phyloP scores from a whole-genome alignment of 495 filamentous ascomycete genomes.

The Trichoderma virens region DNA sequence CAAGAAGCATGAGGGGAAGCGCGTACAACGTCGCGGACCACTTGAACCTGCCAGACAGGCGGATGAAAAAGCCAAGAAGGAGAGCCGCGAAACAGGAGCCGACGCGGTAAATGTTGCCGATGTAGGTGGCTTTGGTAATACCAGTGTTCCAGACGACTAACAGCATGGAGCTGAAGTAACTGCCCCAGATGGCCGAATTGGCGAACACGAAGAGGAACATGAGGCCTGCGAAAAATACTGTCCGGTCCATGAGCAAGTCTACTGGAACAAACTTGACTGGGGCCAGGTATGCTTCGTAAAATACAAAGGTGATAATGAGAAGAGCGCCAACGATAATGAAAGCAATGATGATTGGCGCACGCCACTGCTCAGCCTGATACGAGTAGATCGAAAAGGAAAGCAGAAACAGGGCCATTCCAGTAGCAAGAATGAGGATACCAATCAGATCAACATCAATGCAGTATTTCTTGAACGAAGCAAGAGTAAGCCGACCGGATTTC shows the following conservation, averaged over 20 bases:
- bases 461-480: slow-evolving; percentile 46
- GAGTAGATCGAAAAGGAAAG: slow-evolving; percentile 52
- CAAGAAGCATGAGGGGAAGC: slow-evolving; percentile 50
- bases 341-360: slow-evolving; percentile 45
- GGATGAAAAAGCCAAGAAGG: slow-evolving; percentile 38
- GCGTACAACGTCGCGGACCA: slow-evolving; percentile 34
- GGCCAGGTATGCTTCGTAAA: slow-evolving; percentile 49
- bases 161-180: slow-evolving; percentile 52
- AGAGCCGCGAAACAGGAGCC: slow-evolving; percentile 38
- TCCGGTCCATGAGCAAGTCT: slow-evolving; percentile 49
- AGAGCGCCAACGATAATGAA: slow-evolving; percentile 48
- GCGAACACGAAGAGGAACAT: slow-evolving; percentile 47
- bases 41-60: slow-evolving; percentile 42
- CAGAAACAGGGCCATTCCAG: slow-evolving; percentile 52
- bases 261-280: slow-evolving; percentile 51
- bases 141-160: slow-evolving; percentile 51
- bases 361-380: slow-evolving; percentile 41
- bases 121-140: slow-evolving; percentile 42
- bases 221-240: slow-evolving; percentile 50
- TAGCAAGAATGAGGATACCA: slow-evolving; percentile 46
- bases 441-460: slow-evolving; percentile 49
- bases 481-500: slow-evolving; percentile 32
- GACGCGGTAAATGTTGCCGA: slow-evolving; percentile 37
- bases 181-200: slow-evolving; percentile 52
- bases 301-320: slow-evolving; percentile 44